Conservation (phyloP, 768 basidiomycete genomes). For the Russula abietina region DNA sequence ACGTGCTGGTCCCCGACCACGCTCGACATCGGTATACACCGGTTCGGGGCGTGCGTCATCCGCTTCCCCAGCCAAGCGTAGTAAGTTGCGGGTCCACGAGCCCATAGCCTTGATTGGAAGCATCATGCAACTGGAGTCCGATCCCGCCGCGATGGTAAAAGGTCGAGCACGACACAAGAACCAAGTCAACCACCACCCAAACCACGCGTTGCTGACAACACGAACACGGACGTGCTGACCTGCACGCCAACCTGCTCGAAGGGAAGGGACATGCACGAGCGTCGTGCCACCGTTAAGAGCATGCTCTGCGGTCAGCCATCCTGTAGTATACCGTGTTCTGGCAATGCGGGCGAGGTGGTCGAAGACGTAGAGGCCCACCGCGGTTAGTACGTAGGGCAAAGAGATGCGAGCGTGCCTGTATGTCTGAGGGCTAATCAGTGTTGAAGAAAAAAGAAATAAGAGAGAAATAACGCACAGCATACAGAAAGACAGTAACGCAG, state of each 20-base stretch:
- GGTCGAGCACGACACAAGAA: slow-evolving; percentile 18
- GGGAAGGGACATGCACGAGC: slow-evolving; percentile 39
- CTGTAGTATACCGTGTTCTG: slow-evolving; percentile 42
- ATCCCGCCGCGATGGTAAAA: slow-evolving; percentile 45
- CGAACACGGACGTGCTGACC: slow-evolving; percentile 57
- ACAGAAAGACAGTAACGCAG: slow-evolving; percentile 39
- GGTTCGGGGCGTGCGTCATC: slow-evolving; percentile 31
- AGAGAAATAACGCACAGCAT: slow-evolving; percentile 26
- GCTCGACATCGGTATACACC: slow-evolving; percentile 15
- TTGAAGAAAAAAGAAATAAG: not conserved
- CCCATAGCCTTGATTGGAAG: slow-evolving; percentile 48
- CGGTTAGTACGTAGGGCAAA: slow-evolving; percentile 40
- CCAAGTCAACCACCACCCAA: slow-evolving; percentile 30
- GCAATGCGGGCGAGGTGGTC: slow-evolving; percentile 43
- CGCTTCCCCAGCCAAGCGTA: slow-evolving; percentile 36
- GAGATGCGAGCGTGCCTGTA: slow-evolving; percentile 26
- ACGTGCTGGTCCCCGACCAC: slow-evolving; percentile 9
- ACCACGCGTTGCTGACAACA: slow-evolving; percentile 37
- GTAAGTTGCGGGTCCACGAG: slow-evolving; percentile 44
- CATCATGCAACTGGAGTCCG: slow-evolving; percentile 41
- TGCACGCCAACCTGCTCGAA: slow-evolving; percentile 50
- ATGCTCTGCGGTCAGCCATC: slow-evolving; percentile 41
- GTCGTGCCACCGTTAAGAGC: slow-evolving; percentile 39
- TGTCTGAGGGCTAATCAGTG: slow-evolving; percentile 19
- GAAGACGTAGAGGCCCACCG: slow-evolving; percentile 37